Conservation (phyloP, 192 early-diverging fungal species). For the Gamsiella multidivaricata region DNA sequence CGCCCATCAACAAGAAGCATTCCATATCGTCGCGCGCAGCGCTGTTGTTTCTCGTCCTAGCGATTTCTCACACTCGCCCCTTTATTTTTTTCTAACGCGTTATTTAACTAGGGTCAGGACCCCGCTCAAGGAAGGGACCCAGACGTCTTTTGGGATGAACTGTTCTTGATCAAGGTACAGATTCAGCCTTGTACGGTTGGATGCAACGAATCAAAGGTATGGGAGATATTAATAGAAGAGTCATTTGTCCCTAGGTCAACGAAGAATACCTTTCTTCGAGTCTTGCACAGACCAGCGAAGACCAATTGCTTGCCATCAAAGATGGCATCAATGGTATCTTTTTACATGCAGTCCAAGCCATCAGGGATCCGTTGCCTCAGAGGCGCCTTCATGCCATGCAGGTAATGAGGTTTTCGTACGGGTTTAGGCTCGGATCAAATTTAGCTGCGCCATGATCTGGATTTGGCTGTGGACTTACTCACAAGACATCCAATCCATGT, state of each 20-base stretch:
- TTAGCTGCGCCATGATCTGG: not conserved
- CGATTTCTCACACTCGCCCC: not conserved
- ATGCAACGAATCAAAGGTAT: too few relatives aligned
- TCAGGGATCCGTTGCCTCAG: constrained; percentile 55
- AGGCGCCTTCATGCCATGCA: constrained; percentile 50
- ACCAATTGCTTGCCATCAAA: constrained; percentile 55
- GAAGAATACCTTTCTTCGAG: constrained; percentile 45
- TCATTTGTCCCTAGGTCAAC: too few relatives aligned
- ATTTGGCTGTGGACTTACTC: too few relatives aligned
- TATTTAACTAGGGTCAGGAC: constrained; percentile 54
- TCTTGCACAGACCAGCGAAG: constrained; percentile 55
- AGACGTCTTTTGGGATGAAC: constrained; percentile 57
- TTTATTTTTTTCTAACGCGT: not conserved
- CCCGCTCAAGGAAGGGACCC: constrained; percentile 54
- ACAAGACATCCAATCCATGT: not conserved
- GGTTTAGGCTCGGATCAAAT: not conserved
- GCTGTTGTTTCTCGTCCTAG: too few relatives aligned
- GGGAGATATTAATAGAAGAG: too few relatives aligned
- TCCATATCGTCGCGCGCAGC: not conserved
- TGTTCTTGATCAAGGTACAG: constrained; percentile 58
- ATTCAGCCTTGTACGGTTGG: too few relatives aligned
- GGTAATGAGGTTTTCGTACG: constrained; percentile 14
- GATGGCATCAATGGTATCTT: constrained; percentile 58
- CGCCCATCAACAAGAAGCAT: not conserved
- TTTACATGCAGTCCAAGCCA: constrained; percentile 52